phyloP scores from a whole-genome alignment of 2,329 filamentous ascomycete species.

The Penicillium sp. region DNA sequence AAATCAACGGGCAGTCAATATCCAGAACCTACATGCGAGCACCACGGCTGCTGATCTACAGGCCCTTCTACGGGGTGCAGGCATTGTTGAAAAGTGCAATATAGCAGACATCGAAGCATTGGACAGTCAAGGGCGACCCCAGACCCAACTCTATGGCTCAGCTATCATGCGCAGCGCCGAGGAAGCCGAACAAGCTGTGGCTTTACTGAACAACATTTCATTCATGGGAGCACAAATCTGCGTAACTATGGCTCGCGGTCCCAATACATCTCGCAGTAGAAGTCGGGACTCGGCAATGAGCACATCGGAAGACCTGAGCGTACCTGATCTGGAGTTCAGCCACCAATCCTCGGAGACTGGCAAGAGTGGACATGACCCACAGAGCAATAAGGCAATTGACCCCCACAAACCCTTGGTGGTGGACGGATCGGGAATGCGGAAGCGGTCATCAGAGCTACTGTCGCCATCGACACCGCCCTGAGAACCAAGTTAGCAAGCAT shows the following conservation, averaged over 20 bases:
- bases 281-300: constrained; percentile 12
- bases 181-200: constrained; percentile 36
- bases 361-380: not conserved
- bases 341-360: constrained; percentile 2
- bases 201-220: constrained; percentile 32
- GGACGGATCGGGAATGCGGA: constrained; percentile 22
- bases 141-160: constrained; percentile 17
- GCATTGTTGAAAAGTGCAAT: constrained; percentile 34
- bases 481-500: not conserved
- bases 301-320: constrained; percentile 1
- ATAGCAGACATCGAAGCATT: constrained; percentile 25
- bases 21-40: constrained; percentile 30
- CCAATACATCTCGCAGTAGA: constrained; percentile 10
- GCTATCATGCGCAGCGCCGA: constrained; percentile 33
- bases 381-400: not conserved
- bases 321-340: not conserved
- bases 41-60: constrained; percentile 31
- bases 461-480: constrained; percentile 18
- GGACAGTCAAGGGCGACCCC: constrained; percentile 22
- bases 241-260: constrained; percentile 32
- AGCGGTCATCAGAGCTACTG: constrained; percentile 13
- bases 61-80: constrained; percentile 28
- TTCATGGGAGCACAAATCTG: constrained; percentile 35
- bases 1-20: constrained; percentile 22
- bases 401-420: constrained; percentile 19